Conservation (phyloP, 768 basidiomycete species). For the Sarcodon aspratus region DNA sequence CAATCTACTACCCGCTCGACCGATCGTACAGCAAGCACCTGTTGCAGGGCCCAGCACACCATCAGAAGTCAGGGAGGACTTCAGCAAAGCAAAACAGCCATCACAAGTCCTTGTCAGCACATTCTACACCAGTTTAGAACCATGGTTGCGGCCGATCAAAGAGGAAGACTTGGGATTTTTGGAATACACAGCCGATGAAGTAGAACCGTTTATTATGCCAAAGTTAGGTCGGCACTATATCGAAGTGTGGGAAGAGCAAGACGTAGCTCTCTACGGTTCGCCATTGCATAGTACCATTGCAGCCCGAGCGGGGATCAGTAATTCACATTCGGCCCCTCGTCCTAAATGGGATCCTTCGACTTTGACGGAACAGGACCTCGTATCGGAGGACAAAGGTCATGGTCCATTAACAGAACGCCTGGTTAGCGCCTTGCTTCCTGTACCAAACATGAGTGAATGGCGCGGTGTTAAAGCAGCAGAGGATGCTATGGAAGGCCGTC, state of each 20-base stretch:
- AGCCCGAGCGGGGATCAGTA: constrained; percentile 21
- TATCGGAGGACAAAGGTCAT: constrained; percentile 69
- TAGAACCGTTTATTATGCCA: constrained; percentile 80
- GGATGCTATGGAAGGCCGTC: constrained; percentile 76
- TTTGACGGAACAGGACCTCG: constrained; percentile 57
- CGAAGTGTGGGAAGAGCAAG: constrained; percentile 91
- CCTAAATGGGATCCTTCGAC: constrained; percentile 82
- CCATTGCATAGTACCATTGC: constrained; percentile 30
- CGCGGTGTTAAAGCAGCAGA: constrained; percentile 76
- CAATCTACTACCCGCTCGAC: constrained; percentile 47
- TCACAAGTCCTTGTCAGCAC: constrained; percentile 59
- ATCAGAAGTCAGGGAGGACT: constrained; percentile 79
- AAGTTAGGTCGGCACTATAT: constrained; percentile 80
- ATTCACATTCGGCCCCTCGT: constrained; percentile 33
- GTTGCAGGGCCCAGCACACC: constrained; percentile 77
- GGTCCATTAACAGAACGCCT: constrained; percentile 84
- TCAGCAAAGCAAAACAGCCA: constrained; percentile 73
- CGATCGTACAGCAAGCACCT: constrained; percentile 50
- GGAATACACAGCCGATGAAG: constrained; percentile 82
- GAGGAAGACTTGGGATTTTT: constrained; percentile 96
- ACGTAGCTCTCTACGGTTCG: constrained; percentile 39
- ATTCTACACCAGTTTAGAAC: constrained; percentile 84
- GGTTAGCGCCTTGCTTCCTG: constrained; percentile 62
- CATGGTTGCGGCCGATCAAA: constrained; percentile 78
- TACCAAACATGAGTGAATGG: constrained; percentile 50